Percentiles rank a stretch among this genome's conserved stretches.
These are phyloP conservation scores for Copromyces sp. DNA, from an alignment of 495 filamentous ascomycete species.

Conservation along the genomic window DNA sequence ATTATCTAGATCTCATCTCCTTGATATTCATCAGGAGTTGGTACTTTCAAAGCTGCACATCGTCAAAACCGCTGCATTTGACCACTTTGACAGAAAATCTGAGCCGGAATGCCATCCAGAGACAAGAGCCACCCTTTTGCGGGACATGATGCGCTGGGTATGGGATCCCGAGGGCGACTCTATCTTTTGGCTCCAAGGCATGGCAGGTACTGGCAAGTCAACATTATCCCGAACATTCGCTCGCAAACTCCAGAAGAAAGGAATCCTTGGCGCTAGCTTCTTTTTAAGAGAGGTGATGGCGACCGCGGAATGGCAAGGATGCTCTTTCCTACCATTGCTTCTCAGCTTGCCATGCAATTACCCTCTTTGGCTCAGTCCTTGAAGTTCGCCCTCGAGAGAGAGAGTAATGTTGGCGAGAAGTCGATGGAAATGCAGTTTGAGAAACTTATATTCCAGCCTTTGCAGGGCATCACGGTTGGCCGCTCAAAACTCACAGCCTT, in stretches of 20 bases:
- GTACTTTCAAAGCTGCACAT: constrained; percentile 5
- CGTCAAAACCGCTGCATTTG: constrained; percentile 15
- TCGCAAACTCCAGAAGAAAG: constrained; percentile 2
- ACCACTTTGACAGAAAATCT: constrained; percentile 22
- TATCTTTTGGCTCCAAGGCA: constrained; percentile 38
- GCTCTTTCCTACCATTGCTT: constrained; percentile 37
- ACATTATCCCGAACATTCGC: constrained; percentile 35
- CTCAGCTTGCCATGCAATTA: constrained; percentile 27
- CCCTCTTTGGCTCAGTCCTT: constrained; percentile 23
- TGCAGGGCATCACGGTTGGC: constrained; percentile 8
- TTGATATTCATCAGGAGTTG: neutral
- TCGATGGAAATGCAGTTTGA: constrained; percentile 37
- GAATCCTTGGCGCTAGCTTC: constrained; percentile 30
- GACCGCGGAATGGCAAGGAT: constrained; percentile 30
- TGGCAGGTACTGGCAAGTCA: constrained; percentile 39
- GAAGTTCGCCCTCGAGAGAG: constrained; percentile 25
- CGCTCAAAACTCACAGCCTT: constrained; percentile 1
- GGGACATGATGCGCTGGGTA: constrained; percentile 12
- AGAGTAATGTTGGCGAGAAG: constrained; percentile 29
- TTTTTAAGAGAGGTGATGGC: constrained; percentile 41
- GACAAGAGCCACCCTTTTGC: constrained; percentile 21
- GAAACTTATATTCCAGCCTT: constrained; percentile 36
- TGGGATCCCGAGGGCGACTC: constrained; percentile 5
- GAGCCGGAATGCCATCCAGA: constrained; percentile 15
- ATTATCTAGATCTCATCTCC: neutral